Conservation (phyloP, 495 filamentous ascomycete genomes). For the Hypoxylon rickii region DNA sequence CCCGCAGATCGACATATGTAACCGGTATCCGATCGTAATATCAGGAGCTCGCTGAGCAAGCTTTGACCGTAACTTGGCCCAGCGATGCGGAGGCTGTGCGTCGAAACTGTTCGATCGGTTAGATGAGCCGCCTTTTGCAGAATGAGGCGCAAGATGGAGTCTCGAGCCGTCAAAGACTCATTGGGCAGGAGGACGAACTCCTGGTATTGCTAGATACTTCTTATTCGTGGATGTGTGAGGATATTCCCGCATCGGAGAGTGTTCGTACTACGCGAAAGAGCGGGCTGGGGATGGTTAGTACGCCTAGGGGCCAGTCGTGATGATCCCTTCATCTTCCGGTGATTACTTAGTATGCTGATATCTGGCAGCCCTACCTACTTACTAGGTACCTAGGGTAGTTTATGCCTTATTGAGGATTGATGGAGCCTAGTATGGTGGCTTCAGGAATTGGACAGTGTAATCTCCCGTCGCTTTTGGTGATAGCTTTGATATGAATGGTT, state of each 20-base stretch:
- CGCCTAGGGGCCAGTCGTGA: too few species aligned
- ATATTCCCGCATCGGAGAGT: not conserved
- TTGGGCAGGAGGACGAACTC: too few species aligned
- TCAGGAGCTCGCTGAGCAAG: conserved; percentile 4
- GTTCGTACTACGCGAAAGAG: not conserved
- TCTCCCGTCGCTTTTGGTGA: too few species aligned
- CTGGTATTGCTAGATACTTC: not conserved
- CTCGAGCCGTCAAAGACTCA: not conserved
- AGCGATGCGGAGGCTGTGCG: not conserved
- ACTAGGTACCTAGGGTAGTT: too few species aligned
- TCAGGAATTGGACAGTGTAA: too few species aligned
- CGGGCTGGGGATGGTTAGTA: not conserved
- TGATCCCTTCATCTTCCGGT: not conserved
- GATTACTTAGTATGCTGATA: not conserved
- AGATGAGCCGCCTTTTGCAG: not conserved
- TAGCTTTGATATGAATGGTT: too few species aligned
- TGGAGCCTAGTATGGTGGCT: too few species aligned
- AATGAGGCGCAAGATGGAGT: not conserved
- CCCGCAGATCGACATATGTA: not conserved
- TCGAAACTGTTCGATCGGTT: not conserved
- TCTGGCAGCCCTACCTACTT: too few species aligned
- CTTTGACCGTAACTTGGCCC: not conserved
- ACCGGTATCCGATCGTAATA: not conserved
- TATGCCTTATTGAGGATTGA: not conserved
- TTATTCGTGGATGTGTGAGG: not conserved